Base-by-base conservation (phyloP, 768 basidiomycete genomes). In the Coprinopsis marcescibilis region DNA sequence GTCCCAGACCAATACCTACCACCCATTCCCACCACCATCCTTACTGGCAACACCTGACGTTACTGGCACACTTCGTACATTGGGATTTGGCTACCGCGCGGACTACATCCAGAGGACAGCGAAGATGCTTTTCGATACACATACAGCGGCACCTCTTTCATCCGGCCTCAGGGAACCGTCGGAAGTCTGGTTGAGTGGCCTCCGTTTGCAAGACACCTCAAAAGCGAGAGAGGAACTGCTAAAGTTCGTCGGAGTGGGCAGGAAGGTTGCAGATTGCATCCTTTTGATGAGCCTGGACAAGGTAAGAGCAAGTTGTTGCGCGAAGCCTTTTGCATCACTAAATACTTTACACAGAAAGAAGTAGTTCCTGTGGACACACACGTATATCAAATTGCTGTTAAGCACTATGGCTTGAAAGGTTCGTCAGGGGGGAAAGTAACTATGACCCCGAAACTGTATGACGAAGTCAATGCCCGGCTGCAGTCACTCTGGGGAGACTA, bases 41-140 rank as follows among this genome's bases (percentile, higher is more conserved):
- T 71, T 63, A 6, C 77, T 96, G 4, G 72, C 81, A 19, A 62
- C 66, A 2, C 68, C 82, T 1, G 69, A 67, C 19, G 84, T 89
- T 8, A 72, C 81, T 15, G 49, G 71, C 2, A 76, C 67, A 8
- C 75, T 99, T 13, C 86, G 96, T 3, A 67, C 75, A 4, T 73
- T 98, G 8, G 94, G 95, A 1, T 98, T 98, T 66, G 96, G 96
- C 10, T 98, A 99, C 61, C 85, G 96, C 27, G 94, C 96, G 1
- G 74, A 83, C 41, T 99, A 84, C 59, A 88, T 99, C 38, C 84
- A 89, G 45, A 74, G 77, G 41, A 91, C 91, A 2, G 88, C 90
- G 0, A 71, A 78, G 48, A 87, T 89, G 76, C 75, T 94, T 1
- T 71, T 83, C 6, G 79, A 81, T 7, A 61, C 68, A 2, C 78